Evolutionary conservation across 2,329 filamentous ascomycete genomes (phyloP), one percentile per base, ranked within the genome.

Genomic region (Calonectria fujianensis): DNA sequence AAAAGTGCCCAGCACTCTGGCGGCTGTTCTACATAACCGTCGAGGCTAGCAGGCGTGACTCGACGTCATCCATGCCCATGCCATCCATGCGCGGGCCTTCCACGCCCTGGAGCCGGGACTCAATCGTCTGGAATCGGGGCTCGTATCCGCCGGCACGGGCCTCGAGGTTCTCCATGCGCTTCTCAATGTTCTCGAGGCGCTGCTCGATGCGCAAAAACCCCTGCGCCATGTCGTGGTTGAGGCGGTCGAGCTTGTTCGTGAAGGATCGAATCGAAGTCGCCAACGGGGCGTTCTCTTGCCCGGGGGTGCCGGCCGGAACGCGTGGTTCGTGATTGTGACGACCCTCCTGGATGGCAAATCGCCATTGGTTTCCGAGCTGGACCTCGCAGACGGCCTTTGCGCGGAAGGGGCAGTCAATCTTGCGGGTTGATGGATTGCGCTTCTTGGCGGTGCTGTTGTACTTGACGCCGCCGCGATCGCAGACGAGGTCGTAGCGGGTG

Each of bases 391-490:
- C 91, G 31, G 91, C 91, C 84, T 92, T 92, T 70, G 91, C 91
- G 68, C 90, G 89, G 85, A 91, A 92, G 14, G 91, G 91, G 72
- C 91, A 92, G 82, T 92, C 91, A 70, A 92, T 90, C 84, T 92
- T 92, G 81, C 91, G 90, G 54, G 91, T 92, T 69, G 90, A 91
- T 1, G 91, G 91, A 78, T 91, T 92, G 72, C 91, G 89, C 85
- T 92, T 92, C 87, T 92, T 92, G 10, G 91, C 91, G 1, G 91
- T 92, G 83, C 90, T 92, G 85, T 87, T 91, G 84, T 92, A 92
- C 83, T 92, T 92, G 81, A 92, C 91, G 74, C 91, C 91, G 69
- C 91, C 91, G 51, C 91, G 90, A 77, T 92, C 91, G 83, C 91
- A 92, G 41, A 92, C 91, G 14, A 92, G 86, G 76, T 92, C 91